Evolutionary conservation across 78 protist species (phyloP).

Genomic region (slime mould (Dictyostelium discoideum)): DNA sequence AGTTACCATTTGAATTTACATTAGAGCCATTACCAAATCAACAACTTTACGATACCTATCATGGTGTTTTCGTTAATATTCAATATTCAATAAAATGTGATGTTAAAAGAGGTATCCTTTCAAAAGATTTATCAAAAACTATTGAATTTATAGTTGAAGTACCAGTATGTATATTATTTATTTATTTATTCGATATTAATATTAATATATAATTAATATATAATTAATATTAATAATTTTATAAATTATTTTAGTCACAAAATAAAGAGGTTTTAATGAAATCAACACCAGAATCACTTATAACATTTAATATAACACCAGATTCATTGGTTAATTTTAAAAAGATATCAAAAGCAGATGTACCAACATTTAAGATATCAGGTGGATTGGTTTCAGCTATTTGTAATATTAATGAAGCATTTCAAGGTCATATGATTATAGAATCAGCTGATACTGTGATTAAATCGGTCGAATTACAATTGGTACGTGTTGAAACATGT

Average conservation of each 20-base stretch:
- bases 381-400: constrained; percentile 82
- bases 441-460: constrained; percentile 76
- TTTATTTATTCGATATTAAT: no score
- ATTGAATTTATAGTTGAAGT: constrained; percentile 85
- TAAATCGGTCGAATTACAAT: constrained; percentile 93
- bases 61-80: constrained; percentile 93
- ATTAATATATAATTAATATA: no score
- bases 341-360: constrained; percentile 68
- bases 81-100: constrained; percentile 81
- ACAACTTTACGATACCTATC: constrained; percentile 92
- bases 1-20: constrained; percentile 93
- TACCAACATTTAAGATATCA: constrained; percentile 87
- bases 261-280: neutral
- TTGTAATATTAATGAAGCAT: constrained; percentile 86
- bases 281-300: constrained; percentile 24
- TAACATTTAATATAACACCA: constrained; percentile 83
- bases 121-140: constrained; percentile 77
- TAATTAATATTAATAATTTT: neutral
- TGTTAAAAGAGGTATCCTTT: constrained; percentile 82
- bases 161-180: constrained; percentile 50
- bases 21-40: constrained; percentile 79
- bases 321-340: constrained; percentile 76
- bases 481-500: constrained; percentile 94
- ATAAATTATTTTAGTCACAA: constrained; percentile 24
- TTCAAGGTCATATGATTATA: constrained; percentile 86